Evolutionary conservation across 2,329 filamentous ascomycete species (phyloP), one percentile per base, ranked within the genome.

Genomic region (Colletotrichum neosansevieriae): DNA sequence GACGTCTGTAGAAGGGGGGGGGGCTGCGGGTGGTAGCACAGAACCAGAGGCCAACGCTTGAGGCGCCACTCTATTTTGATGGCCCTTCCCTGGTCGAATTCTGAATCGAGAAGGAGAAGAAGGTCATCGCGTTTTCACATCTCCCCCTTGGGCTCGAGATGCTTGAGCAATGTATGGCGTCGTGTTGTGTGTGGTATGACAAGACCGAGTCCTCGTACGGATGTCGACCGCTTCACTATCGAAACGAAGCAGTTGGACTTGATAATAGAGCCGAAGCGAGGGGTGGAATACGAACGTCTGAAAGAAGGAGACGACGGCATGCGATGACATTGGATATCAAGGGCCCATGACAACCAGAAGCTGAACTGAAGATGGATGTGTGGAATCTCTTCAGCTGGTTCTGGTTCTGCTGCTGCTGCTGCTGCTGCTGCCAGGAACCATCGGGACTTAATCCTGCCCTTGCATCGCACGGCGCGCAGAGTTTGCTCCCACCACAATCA

Each of bases 371-470:
- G 29, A 29, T 29, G 29, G 29, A 29, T 7, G 29, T 29, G 29
- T 4, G 7, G 2, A 50, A 32, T 15, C 47, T 24, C 21, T 24
- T 24, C 47, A 50, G 47, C 47, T 15, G 21, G 21, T 50, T 29
- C 47, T 15, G 21, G 21, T 50, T 29, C 24, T 29, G 2, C 24
- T 50, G 21, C 19, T 57, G 58, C 49, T 29, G 29, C 49, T 29
- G 29, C 6, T 9, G 40, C 50, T 24, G 59, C 53, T 57, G 64
- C 29, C 58, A 67, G 36, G 59, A 19, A 58, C 36, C 36, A 58
- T 63, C 44, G 42, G 59, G 19, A 40, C 29, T 12, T 29, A 7
- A 51, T 58, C 44, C 44, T 34, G 50, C 44, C 44, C 42, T 42
- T 51, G 42, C 15, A 58, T 67, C 42, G 15, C 29, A 21, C 45